Evolutionary conservation across 805 yeast species (phyloP).

Genomic region (Spathaspora passalidarum): DNA sequence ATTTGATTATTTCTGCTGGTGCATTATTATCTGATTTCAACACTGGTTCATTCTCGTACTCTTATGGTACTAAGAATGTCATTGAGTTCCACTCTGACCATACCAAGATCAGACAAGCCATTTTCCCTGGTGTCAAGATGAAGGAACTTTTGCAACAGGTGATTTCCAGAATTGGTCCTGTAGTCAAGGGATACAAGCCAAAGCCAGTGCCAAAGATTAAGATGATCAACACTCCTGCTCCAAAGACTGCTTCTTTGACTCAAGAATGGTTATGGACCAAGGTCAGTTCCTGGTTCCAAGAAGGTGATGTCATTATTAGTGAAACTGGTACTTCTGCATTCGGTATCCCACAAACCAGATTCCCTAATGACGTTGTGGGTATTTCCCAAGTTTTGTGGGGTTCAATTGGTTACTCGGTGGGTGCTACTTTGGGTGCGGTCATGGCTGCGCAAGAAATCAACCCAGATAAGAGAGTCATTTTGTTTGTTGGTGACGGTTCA

Average conservation of each 20-base stretch:
- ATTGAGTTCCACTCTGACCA: conserved; percentile 42
- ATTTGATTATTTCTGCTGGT: conserved; percentile 36
- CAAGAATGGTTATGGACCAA: conserved; percentile 72
- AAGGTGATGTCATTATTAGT: conserved; percentile 64
- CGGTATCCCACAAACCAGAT: conserved; percentile 64
- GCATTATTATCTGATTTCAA: conserved; percentile 40
- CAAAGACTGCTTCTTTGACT: conserved; percentile 29
- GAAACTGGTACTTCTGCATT: conserved; percentile 78
- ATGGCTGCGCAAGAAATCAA: conserved; percentile 65
- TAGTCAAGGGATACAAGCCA: conserved; percentile 43
- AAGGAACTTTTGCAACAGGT: conserved; percentile 46
- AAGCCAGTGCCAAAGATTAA: conserved; percentile 55
- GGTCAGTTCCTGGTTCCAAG: conserved; percentile 58
- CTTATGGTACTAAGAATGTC: conserved; percentile 35
- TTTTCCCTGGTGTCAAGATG: conserved; percentile 41
- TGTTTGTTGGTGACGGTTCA: conserved; percentile 76
- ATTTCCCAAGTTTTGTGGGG: conserved; percentile 78
- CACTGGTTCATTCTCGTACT: conserved; percentile 39
- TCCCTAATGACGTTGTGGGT: conserved; percentile 61
- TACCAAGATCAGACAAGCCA: conserved; percentile 38
- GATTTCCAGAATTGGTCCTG: conserved; percentile 30
- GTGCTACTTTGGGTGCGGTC: conserved; percentile 66
- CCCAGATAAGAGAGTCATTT: conserved; percentile 57
- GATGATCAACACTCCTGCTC: conserved; percentile 42
- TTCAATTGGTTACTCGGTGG: conserved; percentile 69